Conservation (phyloP, 805 yeast species). For the Deakozyma indianensis region DNA sequence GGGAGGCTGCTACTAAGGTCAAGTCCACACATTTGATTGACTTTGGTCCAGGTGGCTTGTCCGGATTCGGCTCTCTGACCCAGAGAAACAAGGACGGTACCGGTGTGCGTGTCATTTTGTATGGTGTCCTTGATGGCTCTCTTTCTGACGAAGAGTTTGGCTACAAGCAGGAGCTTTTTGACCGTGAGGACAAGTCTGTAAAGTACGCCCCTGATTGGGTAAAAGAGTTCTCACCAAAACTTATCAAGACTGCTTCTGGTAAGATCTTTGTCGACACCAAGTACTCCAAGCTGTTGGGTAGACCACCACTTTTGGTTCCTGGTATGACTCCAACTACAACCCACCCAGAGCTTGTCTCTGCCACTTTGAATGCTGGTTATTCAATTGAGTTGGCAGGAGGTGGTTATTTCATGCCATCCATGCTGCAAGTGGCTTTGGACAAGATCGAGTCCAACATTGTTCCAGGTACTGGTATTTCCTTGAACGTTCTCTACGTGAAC, state of each 20-base stretch:
- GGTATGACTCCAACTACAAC: conserved; percentile 99
- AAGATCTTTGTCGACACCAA: conserved; percentile 83
- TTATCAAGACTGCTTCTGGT: conserved; percentile 50
- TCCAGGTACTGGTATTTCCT: conserved; percentile 84
- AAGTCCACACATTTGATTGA: conserved; percentile 80
- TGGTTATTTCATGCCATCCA: conserved; percentile 72
- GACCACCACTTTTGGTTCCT: conserved; percentile 94
- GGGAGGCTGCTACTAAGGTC: conserved; percentile 84
- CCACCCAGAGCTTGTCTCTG: conserved; percentile 84
- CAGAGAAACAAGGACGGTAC: conserved; percentile 98
- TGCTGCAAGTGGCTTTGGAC: conserved; percentile 63
- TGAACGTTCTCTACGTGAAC: conserved; percentile 88
- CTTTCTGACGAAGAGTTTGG: conserved; percentile 76
- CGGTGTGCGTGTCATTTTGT: conserved; percentile 87
- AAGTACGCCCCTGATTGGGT: conserved; percentile 88
- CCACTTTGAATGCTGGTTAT: conserved; percentile 91
- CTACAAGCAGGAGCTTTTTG: conserved; percentile 88
- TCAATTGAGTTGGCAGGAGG: conserved; percentile 98
- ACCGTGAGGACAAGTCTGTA: conserved; percentile 45
- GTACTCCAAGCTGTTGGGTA: conserved; percentile 80
- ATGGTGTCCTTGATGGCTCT: conserved; percentile 69
- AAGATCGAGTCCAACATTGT: conserved; percentile 51
- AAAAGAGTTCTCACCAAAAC: conserved; percentile 70
- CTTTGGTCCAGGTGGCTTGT: conserved; percentile 98
- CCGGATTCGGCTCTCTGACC: conserved; percentile 91